Evolutionary conservation across 1,284 basidiomycete species (phyloP).

Genomic region (Grifola frondosa): DNA sequence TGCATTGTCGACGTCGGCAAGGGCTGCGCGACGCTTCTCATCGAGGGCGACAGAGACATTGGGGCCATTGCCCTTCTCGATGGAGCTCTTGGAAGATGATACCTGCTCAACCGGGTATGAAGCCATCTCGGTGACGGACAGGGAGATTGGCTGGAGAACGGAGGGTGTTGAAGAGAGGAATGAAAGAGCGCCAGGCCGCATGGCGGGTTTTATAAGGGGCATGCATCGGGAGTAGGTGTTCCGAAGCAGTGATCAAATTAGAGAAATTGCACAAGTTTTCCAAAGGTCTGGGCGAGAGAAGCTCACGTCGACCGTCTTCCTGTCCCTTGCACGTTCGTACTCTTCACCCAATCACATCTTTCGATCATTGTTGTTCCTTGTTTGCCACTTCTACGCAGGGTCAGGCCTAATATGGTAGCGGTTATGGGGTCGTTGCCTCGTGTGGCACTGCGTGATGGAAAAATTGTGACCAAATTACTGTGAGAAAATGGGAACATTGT

Average conservation of each 20-base stretch:
- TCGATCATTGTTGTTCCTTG: too few species aligned
- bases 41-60: constrained; percentile 21
- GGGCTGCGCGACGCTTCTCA: constrained; percentile 40
- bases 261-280: constrained; percentile 1
- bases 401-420: too few species aligned
- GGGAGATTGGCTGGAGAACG: constrained; percentile 1
- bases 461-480: too few species aligned
- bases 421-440: too few species aligned
- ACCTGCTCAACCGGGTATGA: constrained; percentile 21
- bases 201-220: constrained; percentile 13
- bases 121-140: constrained; percentile 16
- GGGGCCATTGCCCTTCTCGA: constrained; percentile 13
- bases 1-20: constrained; percentile 58
- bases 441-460: too few species aligned
- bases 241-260: constrained; percentile 21
- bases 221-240: constrained; percentile 11
- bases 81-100: constrained; percentile 19
- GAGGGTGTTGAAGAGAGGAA: constrained; percentile 11
- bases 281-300: constrained; percentile 4
- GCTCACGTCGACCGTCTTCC: background rate
- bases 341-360: constrained; percentile 20
- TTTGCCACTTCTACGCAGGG: too few species aligned
- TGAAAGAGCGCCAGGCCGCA: constrained; percentile 4
- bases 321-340: constrained; percentile 30
- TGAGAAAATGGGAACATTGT: too few species aligned